These are phyloP conservation scores for Fusarium virguliforme DNA, from an alignment of 2,329 filamentous ascomycete species.

Conservation along the genomic window DNA sequence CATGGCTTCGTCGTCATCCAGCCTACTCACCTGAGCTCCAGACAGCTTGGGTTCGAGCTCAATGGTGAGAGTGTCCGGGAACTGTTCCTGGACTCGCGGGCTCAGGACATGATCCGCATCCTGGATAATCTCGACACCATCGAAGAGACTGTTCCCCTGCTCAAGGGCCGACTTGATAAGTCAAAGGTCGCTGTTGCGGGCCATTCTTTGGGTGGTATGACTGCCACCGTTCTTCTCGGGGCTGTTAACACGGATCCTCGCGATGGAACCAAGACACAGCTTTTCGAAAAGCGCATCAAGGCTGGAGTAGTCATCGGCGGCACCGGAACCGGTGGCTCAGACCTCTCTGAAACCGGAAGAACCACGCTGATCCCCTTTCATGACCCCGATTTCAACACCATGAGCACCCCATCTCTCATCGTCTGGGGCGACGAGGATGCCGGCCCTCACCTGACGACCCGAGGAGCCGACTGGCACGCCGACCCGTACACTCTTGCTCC, in stretches of 20 bases:
- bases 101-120: slow-evolving; percentile 44
- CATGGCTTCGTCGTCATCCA: slow-evolving; percentile 53
- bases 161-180: slow-evolving; percentile 47
- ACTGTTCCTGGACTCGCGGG: slow-evolving; percentile 45
- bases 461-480: slow-evolving; percentile 48
- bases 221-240: slow-evolving; percentile 42
- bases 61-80: slow-evolving; percentile 32
- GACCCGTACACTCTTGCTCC: slow-evolving; percentile 45
- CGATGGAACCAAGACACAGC: slow-evolving; percentile 30
- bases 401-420: slow-evolving; percentile 42
- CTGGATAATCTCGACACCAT: slow-evolving; percentile 48
- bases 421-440: slow-evolving; percentile 49
- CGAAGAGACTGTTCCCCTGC: slow-evolving; percentile 41
- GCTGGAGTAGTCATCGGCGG: slow-evolving; percentile 49
- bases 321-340: slow-evolving; percentile 34
- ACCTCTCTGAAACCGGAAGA: slow-evolving; percentile 32
- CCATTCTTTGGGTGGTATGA: slow-evolving; percentile 47
- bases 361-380: slow-evolving; percentile 42
- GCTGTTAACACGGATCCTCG: slow-evolving; percentile 46
- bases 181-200: slow-evolving; percentile 46
- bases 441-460: slow-evolving; percentile 39
- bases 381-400: slow-evolving; percentile 40
- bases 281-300: slow-evolving; percentile 45
- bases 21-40: slow-evolving; percentile 50
- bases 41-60: slow-evolving; percentile 21